A percentile compares a stretch with the other conserved stretches of the same genome.
phyloP scores from a whole-genome alignment of 306 rosid species.

The Cucurbita ficifolia region DNA sequence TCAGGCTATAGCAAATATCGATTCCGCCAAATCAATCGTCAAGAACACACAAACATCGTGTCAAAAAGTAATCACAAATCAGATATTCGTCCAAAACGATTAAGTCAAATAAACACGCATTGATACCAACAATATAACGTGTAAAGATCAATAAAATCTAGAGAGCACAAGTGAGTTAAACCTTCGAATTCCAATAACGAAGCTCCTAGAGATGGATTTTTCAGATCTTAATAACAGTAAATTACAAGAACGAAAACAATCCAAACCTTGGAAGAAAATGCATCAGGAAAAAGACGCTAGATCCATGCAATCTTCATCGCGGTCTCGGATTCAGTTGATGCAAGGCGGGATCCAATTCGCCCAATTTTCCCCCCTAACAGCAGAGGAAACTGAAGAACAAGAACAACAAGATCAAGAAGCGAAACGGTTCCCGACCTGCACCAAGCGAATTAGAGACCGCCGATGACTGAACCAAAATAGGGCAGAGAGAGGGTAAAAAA shows the following conservation, averaged over 20 bases:
- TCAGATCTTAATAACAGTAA: constrained; percentile 1
- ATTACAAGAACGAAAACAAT: neutral
- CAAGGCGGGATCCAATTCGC: constrained; percentile 82
- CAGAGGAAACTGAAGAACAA: neutral
- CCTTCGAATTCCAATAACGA: neutral
- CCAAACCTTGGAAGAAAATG: constrained; percentile 18
- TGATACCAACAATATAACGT: neutral
- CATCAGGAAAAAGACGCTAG: constrained; percentile 3
- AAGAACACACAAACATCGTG: neutral
- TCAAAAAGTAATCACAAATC: neutral
- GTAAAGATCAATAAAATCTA: neutral
- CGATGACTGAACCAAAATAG: constrained; percentile 25
- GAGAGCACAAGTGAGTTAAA: neutral
- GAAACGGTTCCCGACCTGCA: constrained; percentile 99
- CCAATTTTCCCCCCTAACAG: neutral
- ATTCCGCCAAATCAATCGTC: neutral
- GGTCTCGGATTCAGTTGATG: constrained; percentile 90
- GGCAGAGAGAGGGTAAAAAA: neutral
- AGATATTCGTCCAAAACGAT: neutral
- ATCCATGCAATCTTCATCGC: constrained; percentile 37
- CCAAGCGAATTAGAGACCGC: constrained; percentile 99
- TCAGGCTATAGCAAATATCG: neutral
- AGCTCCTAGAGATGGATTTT: neutral
- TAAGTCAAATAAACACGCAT: neutral
- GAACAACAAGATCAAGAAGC: neutral